phyloP scores from a whole-genome alignment of 768 basidiomycete species.

The Cystobasidiopsis lactophilus region DNA sequence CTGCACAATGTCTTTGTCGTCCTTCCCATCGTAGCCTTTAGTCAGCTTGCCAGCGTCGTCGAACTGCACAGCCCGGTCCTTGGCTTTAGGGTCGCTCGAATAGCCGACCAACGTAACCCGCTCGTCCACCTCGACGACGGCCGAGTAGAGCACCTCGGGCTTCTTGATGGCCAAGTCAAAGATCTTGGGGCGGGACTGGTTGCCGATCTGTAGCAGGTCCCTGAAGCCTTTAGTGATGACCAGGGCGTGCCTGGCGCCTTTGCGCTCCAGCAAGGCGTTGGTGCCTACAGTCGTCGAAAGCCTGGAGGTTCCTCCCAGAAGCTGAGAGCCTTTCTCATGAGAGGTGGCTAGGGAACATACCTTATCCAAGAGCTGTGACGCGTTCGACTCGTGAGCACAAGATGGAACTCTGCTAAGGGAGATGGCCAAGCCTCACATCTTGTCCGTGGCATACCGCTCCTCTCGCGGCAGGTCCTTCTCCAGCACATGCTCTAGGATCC shows the following conservation, averaged over 20 bases:
- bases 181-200: slow-evolving; percentile 81
- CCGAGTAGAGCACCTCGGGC: slow-evolving; percentile 37
- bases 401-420: too few relatives aligned
- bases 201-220: slow-evolving; percentile 62
- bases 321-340: neutral
- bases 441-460: slow-evolving; percentile 4
- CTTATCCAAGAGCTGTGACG: neutral
- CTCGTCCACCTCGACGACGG: slow-evolving; percentile 61
- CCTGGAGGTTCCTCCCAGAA: neutral
- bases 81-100: slow-evolving; percentile 65
- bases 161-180: slow-evolving; percentile 71
- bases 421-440: slow-evolving; percentile 3
- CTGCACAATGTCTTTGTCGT: slow-evolving; percentile 36
- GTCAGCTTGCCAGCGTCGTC: slow-evolving; percentile 28
- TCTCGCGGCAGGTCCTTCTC: slow-evolving; percentile 42
- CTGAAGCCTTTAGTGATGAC: slow-evolving; percentile 78
- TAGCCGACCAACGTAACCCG: slow-evolving; percentile 85
- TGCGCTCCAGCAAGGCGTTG: slow-evolving; percentile 82
- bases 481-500: slow-evolving; percentile 57
- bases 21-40: slow-evolving; percentile 9
- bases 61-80: slow-evolving; percentile 54
- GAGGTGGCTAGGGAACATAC: neutral
- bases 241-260: slow-evolving; percentile 75
- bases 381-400: neutral
- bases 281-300: slow-evolving; percentile 68